These are phyloP conservation scores for Solanum dulcamara DNA, from an alignment of 257 asterid species.

Conservation along the genomic window DNA sequence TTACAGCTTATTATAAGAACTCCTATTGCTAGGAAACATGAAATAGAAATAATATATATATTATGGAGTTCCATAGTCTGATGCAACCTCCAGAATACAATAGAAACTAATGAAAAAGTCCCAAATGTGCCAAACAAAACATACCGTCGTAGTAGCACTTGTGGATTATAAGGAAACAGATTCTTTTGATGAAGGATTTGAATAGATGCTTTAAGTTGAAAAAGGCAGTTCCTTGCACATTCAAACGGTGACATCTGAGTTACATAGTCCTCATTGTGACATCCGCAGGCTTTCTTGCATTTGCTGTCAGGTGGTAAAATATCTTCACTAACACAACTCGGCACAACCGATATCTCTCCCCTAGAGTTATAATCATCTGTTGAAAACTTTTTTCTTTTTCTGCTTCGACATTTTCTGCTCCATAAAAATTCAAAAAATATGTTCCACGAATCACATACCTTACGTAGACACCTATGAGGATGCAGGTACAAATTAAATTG, in stretches of 20 bases:
- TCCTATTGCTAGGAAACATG: neutral
- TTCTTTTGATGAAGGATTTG: constrained; percentile 52
- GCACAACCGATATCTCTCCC: constrained; percentile 2
- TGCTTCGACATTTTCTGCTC: constrained; percentile 11
- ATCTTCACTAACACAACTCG: constrained; percentile 1
- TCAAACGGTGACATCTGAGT: constrained; percentile 21
- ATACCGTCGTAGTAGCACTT: constrained; percentile 67
- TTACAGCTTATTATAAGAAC: neutral
- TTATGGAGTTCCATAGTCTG: neutral
- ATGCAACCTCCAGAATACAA: neutral
- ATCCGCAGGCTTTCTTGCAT: neutral
- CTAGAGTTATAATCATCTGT: constrained; percentile 3
- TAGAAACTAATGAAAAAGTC: neutral
- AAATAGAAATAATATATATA: neutral
- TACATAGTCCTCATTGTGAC: constrained; percentile 4
- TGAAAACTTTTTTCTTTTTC: constrained; percentile 36
- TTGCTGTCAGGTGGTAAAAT: constrained; percentile 10
- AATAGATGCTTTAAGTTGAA: constrained; percentile 49
- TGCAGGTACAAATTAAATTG: neutral
- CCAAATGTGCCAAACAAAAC: constrained; percentile 1
- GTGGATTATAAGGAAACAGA: constrained; percentile 82
- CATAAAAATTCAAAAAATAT: constrained; percentile 51
- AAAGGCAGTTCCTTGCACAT: constrained; percentile 61
- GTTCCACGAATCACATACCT: constrained; percentile 61
- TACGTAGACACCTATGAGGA: constrained; percentile 53